Base-by-base conservation (phyloP, 176 grass and related monocot genomes). In the Triticum monococcum region DNA sequence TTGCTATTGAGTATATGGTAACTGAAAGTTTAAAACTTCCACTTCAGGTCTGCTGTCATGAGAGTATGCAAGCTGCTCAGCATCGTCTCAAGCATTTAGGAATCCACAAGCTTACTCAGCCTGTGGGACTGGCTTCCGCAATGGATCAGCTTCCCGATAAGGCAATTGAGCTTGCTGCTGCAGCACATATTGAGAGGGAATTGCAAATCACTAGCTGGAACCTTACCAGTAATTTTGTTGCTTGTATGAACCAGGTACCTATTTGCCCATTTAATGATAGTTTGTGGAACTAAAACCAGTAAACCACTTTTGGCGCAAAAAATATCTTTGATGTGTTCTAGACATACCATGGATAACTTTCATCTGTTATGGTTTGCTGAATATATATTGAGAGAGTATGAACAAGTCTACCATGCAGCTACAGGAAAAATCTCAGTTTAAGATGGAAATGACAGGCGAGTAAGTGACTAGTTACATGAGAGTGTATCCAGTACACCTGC, bases 181-280 rank as follows among this genome's bases (percentile, higher is more conserved):
- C 92, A 84, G 84, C 94, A 33, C 94, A 94, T 85, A 96, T 98
- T 66, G 97, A 98, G 86, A 89, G 94, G 64, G 97, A 98, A 89
- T 87, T 98, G 78, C 97, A 94, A 88, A 96, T 98, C 65, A 94
- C 94, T 77, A 89, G 87, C 23, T 98, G 97, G 94, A 95, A 93
- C 83, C 97, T 98, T 79, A 96, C 94, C 22, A 95, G 89, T 83
- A 98, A 96, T 91, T 98, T 98, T 81, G 90, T 96, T 86, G 84
- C 94, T 86, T 96, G 93, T 75, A 98, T 90, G 36, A 98, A 94
- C 74, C 93, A 98, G 96, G 96, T 94, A 86, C 28, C 66, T 13
- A 60, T 17, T 74, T 83, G 24, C 63, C 45, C 62, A 65, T 68
- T 77, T 57, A 38, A 63, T 87, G 33, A 59, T 24, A 62, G 5